Conservation (phyloP, 768 basidiomycete genomes). For the Pisolithus tinctorius region DNA sequence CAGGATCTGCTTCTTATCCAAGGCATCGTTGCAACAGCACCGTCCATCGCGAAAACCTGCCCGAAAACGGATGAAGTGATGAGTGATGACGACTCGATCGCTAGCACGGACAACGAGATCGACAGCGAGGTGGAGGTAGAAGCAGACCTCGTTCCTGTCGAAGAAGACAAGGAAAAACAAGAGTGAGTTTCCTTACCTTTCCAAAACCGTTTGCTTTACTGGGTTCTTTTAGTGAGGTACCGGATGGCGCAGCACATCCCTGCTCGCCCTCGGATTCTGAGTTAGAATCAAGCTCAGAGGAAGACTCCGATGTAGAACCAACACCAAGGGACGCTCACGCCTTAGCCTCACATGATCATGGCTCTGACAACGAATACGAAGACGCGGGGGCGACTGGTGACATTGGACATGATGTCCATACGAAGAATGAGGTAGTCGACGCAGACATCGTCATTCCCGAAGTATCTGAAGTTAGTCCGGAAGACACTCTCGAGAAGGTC, state of each 20-base stretch:
- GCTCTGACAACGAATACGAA: conserved; percentile 42
- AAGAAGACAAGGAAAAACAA: conserved; percentile 28
- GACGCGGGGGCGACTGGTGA: conserved; percentile 36
- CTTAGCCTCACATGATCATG: conserved; percentile 1
- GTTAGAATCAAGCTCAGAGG: conserved; percentile 27
- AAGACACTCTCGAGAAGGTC: conserved; percentile 66
- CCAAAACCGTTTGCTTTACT: background rate
- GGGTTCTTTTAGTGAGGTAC: background rate
- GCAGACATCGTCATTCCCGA: conserved; percentile 54
- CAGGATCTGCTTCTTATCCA: conserved; percentile 75
- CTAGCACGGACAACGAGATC: conserved; percentile 45
- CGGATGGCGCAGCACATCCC: background rate
- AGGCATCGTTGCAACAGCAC: conserved; percentile 45
- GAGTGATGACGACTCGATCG: conserved; percentile 39
- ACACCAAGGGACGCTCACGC: conserved; percentile 11
- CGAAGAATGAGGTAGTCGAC: conserved; percentile 67
- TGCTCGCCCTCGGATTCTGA: conserved; percentile 31
- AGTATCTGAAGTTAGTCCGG: conserved; percentile 51
- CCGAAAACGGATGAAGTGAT: conserved; percentile 6
- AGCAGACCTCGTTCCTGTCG: conserved; percentile 45
- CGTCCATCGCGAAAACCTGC: background rate
- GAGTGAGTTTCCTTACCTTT: conserved; percentile 4
- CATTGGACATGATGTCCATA: conserved; percentile 47
- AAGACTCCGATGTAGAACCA: conserved; percentile 15
- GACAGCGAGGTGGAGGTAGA: conserved; percentile 73